Percentiles rank a stretch among this genome's conserved stretches.
phyloP scores from a whole-genome alignment of 2,329 filamentous ascomycete species.

The Fusarium aywerte region DNA sequence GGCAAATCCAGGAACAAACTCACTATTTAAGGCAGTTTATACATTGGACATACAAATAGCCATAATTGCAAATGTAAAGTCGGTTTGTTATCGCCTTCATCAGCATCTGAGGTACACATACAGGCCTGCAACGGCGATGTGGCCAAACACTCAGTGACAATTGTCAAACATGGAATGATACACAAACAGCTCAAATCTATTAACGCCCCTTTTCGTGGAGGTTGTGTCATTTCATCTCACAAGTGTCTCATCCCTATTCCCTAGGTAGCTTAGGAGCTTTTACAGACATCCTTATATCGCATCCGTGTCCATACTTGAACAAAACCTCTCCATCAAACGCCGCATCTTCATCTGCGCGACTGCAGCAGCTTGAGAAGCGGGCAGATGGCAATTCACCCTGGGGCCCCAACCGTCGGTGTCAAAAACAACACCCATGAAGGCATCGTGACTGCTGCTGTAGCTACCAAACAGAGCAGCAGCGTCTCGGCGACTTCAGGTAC shows the following conservation, averaged over 20 bases:
- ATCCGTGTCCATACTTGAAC: slow-evolving; percentile 49
- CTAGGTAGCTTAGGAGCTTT: background rate
- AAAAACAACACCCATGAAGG: slow-evolving; percentile 58
- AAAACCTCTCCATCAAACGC: slow-evolving; percentile 46
- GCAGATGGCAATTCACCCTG: slow-evolving; percentile 53
- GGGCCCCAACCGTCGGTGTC: slow-evolving; percentile 49
- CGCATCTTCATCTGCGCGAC: slow-evolving; percentile 47
- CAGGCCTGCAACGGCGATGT: background rate
- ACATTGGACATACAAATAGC: too few species aligned
- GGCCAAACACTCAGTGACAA: background rate
- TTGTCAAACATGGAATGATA: background rate
- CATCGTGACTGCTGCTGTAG: slow-evolving; percentile 54
- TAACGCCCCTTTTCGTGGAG: background rate
- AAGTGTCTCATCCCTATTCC: background rate
- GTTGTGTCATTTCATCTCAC: slow-evolving; percentile 7
- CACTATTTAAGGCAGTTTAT: background rate
- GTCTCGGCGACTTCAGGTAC: slow-evolving; percentile 55
- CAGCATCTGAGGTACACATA: background rate
- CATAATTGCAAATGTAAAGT: background rate
- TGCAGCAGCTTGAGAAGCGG: slow-evolving; percentile 57
- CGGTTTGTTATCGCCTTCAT: background rate
- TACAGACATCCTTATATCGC: slow-evolving; percentile 48
- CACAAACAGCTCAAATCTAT: background rate
- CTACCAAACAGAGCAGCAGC: slow-evolving; percentile 55
- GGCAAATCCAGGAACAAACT: background rate